Evolutionary conservation across 768 basidiomycete genomes (phyloP), one percentile per base, ranked within the genome.

Genomic region (Leccinum pellstonianum): DNA sequence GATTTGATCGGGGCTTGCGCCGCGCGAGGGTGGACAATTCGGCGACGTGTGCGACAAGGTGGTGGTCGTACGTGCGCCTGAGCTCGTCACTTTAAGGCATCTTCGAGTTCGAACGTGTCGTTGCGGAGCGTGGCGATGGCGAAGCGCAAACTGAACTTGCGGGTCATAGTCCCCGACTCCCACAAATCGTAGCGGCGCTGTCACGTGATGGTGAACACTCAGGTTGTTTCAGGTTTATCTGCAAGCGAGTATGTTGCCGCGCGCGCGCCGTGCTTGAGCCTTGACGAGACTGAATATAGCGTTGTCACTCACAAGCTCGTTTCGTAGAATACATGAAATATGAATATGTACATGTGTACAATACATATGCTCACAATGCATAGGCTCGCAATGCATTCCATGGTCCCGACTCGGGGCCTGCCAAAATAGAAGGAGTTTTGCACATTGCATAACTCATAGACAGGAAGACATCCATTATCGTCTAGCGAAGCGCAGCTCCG

Each of bases 41-140:
- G 1, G 82, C 75, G 38, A 80, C 79, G 53, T 87, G 85, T 0
- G 82, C 65, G 3, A 81, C 74, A 58, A 81, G 74, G 19, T 80
- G 77, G 54, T 86, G 83, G 0, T 79, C 62, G 2, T 86, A 77
- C 35, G 74, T 75, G 8, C 82, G 82, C 0, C 78, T 74, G 7
- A 88, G 73, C 0, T 73, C 56, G 0, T 82, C 74, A 61, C 27
- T 27, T 27, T 27, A 86, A 80, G 2, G 79, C 69, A 60, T 90
- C 87, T 62, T 85, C 73, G 0, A 90, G 77, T 51, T 90, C 88
- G 15, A 80, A 82, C 25, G 82, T 76, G 48, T 87, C 79, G 63
- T 87, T 83, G 19, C 79, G 78, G 14, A 91, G 77, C 3, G 77
- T 65, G 6, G 80, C 73, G 15, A 87, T 73, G 2, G 79, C 66